Conservation (phyloP, 768 basidiomycete species). For the Neoboletus brunneissimus region DNA sequence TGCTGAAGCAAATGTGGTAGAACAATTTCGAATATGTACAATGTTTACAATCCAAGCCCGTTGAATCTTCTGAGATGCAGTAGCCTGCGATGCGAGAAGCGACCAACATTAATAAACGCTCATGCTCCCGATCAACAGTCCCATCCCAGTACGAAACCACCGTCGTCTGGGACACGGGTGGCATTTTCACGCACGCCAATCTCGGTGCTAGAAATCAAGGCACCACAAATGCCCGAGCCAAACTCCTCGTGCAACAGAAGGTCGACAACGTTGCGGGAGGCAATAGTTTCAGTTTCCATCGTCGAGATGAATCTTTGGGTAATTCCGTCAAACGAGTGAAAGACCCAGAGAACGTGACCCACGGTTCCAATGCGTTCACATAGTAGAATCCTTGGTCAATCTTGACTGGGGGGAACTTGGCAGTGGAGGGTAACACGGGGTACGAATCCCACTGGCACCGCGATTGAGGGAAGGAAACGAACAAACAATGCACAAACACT, state of each 20-base stretch:
- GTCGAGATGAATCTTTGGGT: conserved; percentile 70
- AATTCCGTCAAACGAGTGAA: not conserved
- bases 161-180: conserved; percentile 16
- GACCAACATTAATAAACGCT: not conserved
- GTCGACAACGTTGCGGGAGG: conserved; percentile 81
- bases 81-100: not conserved
- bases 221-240: conserved; percentile 64
- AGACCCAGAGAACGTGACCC: conserved; percentile 31
- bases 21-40: not conserved
- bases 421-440: conserved; percentile 66
- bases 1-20: not conserved
- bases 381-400: conserved; percentile 83
- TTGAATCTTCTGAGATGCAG: not conserved
- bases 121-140: conserved; percentile 51
- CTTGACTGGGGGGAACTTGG: conserved; percentile 71
- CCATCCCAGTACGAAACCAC: conserved; percentile 67
- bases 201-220: conserved; percentile 31
- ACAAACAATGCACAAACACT: conserved; percentile 4
- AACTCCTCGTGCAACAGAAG: conserved; percentile 74
- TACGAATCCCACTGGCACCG: conserved; percentile 74
- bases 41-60: conserved; percentile 1
- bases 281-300: conserved; percentile 91
- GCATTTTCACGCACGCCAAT: conserved; percentile 8
- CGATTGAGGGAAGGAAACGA: conserved; percentile 4
- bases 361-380: conserved; percentile 90